Percentiles rank a stretch among this genome's conserved stretches.
These are phyloP conservation scores for Podaxis mareebaensis DNA, from an alignment of 768 basidiomycete species.

Conservation along the genomic window DNA sequence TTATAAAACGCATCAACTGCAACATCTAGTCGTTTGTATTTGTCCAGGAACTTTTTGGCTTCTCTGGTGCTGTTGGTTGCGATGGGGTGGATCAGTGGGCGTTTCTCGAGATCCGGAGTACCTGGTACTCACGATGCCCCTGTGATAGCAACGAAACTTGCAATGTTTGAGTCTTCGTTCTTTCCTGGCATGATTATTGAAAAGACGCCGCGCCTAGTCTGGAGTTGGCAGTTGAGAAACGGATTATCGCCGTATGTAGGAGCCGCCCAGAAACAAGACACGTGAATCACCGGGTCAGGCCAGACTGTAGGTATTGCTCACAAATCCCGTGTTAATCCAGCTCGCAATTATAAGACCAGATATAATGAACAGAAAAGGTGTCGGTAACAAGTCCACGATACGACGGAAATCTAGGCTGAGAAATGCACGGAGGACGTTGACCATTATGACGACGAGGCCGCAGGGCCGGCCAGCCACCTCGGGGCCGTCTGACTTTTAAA, in stretches of 20 bases:
- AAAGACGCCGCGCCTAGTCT: not conserved
- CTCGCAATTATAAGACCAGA: not conserved
- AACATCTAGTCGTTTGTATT: conserved; percentile 67
- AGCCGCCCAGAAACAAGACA: not conserved
- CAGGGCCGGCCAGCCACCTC: not conserved
- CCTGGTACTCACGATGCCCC: conserved; percentile 62
- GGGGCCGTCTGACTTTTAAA: conserved; percentile 11
- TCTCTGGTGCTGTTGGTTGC: conserved; percentile 45
- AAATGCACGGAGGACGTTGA: not conserved
- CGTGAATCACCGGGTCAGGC: conserved; percentile 13
- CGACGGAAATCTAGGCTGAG: not conserved
- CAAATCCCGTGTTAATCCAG: not conserved
- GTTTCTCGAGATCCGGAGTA: conserved; percentile 1
- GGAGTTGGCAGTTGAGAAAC: conserved; percentile 10
- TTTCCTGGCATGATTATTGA: conserved; percentile 36
- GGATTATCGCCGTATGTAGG: conserved; percentile 8
- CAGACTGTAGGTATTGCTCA: conserved; percentile 3
- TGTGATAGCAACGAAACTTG: conserved; percentile 67
- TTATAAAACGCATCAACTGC: conserved; percentile 76
- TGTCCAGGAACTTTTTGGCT: conserved; percentile 69
- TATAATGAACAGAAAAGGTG: not conserved
- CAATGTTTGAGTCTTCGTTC: conserved; percentile 49
- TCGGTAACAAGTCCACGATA: not conserved
- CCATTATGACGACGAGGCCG: not conserved
- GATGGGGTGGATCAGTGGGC: conserved; percentile 24